Conservation (phyloP, 78 protist genomes). For the Planoprotostelium fungivorum region DNA sequence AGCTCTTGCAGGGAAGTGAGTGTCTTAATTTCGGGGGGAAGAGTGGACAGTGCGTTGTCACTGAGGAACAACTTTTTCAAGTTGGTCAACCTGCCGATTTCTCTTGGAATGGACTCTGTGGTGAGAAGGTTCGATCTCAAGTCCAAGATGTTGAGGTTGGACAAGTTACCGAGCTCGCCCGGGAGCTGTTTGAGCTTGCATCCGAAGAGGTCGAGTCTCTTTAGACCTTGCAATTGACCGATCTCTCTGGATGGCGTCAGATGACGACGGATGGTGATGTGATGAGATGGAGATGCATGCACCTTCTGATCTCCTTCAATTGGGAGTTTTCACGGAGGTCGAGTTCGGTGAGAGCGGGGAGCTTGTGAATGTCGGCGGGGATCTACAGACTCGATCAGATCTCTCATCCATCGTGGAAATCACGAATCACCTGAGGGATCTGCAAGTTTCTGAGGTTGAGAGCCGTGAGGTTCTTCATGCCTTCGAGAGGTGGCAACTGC, state of each 20-base stretch:
- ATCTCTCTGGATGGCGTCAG: constrained; percentile 34
- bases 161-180: constrained; percentile 48
- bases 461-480: constrained; percentile 35
- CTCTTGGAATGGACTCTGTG: constrained; percentile 46
- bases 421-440: constrained; percentile 44
- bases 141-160: constrained; percentile 46
- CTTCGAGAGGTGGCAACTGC: constrained; percentile 53
- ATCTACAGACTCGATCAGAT: too few relatives aligned
- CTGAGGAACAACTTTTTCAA: constrained; percentile 36
- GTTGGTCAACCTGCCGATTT: constrained; percentile 53
- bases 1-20: constrained; percentile 34
- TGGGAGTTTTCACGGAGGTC: constrained; percentile 65
- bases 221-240: constrained; percentile 44
- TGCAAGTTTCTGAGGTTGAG: constrained; percentile 55
- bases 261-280: not conserved
- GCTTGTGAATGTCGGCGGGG: constrained; percentile 43
- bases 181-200: constrained; percentile 57
- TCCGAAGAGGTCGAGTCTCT: constrained; percentile 52
- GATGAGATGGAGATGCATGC: not conserved
- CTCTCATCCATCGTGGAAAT: too few relatives aligned
- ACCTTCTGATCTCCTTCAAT: constrained; percentile 47
- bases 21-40: constrained; percentile 56
- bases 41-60: constrained; percentile 35
- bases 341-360: constrained; percentile 33
- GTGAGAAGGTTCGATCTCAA: constrained; percentile 50